Evolutionary conservation across 306 rosid genomes (phyloP), one percentile per base, ranked within the genome.

Genomic region (Sesbania bispinosa): DNA sequence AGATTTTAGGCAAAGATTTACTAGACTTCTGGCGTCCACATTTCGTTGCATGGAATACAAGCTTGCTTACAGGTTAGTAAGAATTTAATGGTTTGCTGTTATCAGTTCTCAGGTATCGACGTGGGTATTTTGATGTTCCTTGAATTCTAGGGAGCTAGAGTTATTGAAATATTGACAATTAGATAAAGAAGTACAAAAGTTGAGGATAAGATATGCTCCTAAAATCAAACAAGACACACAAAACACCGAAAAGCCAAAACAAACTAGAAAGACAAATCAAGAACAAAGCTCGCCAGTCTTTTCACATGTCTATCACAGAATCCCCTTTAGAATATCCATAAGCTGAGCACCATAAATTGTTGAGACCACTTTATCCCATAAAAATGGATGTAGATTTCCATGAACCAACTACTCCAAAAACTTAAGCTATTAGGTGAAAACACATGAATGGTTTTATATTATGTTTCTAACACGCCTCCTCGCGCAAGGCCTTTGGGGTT

Each of bases 31-130:
- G 85, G 86, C 87, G 73, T 79, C 81, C 55, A 87, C 81, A 60
- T 94, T 94, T 38, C 87, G 67, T 63, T 24, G 66, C 54, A 82
- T 87, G 92, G 96, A 89, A 64, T 85, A 83, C 86, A 89, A 88
- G 85, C 97, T 94, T 64, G 95, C 97, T 53, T 85, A 89, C 88
- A 94, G 96, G 97, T 94, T 63, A 77, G 89, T 63, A n/a, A 50
- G 61, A 55, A 27, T 61, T 69, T 54, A 67, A 6, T 42, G 24
- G 10, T 77, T 51, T 33, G 42, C 1, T 30, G 38, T 42, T 55
- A 13, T 38, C 20, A 35, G 32, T 69, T 62, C 53, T 62, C 30
- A 24, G 33, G 32, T 14, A 42, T 32, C 50, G 42, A 62, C 4
- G 51, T 47, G 69, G n/a, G n/a, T n/a, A 46, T 26, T 62, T 55